Conservation (phyloP, 202 grass and related monocot genomes). For the Setaria viridis region DNA sequence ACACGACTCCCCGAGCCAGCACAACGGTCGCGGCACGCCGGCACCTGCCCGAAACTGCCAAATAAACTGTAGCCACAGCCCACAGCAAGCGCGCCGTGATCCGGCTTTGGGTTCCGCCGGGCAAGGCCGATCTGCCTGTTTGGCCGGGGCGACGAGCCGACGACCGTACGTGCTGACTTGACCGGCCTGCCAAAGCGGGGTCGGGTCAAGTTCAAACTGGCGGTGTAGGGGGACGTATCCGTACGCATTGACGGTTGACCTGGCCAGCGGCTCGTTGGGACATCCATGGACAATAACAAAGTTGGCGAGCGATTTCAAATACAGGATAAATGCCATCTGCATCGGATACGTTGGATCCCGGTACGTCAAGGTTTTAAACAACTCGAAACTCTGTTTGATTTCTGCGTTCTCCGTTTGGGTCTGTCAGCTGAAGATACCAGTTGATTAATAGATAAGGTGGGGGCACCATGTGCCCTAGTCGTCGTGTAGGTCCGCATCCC, state of each 20-base stretch:
- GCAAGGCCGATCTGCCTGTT: too few species aligned
- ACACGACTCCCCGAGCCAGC: too few species aligned
- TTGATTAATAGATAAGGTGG: not conserved
- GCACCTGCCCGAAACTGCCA: too few species aligned
- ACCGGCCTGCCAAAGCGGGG: constrained; percentile 6
- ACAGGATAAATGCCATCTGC: not conserved
- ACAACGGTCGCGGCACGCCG: too few species aligned
- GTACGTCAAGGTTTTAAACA: constrained; percentile 4
- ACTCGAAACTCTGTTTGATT: not conserved
- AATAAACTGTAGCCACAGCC: too few species aligned
- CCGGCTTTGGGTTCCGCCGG: too few species aligned
- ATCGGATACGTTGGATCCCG: not conserved
- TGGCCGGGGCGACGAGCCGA: not conserved
- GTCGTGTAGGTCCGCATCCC: too few species aligned
- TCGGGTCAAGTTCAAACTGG: not conserved
- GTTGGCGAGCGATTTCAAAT: not conserved
- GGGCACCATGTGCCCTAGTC: not conserved
- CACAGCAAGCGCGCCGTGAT: too few species aligned
- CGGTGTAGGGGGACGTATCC: not conserved
- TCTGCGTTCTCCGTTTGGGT: too few species aligned
- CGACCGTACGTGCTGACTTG: not conserved
- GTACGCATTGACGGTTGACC: constrained; percentile 6
- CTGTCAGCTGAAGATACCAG: not conserved
- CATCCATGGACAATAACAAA: constrained; percentile 1
- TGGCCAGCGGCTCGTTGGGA: not conserved